These are phyloP conservation scores for Colletotrichum sp. DNA, from an alignment of 2,329 filamentous ascomycete genomes.

Conservation along the genomic window DNA sequence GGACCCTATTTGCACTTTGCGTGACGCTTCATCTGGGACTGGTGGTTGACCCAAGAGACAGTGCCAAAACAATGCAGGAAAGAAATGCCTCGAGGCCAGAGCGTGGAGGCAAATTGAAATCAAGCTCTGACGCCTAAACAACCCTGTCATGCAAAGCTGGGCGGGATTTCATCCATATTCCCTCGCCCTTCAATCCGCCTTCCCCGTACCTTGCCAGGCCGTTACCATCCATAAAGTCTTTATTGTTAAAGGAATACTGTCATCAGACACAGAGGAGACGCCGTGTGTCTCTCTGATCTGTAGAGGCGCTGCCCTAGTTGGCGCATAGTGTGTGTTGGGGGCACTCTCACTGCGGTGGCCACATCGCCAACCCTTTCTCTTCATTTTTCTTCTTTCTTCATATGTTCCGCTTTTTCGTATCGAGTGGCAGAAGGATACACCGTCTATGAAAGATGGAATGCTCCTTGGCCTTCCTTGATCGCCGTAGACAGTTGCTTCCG, in stretches of 20 bases:
- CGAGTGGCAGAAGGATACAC: neutral
- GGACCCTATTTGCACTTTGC: neutral
- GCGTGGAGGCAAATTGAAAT: slow-evolving; percentile 7
- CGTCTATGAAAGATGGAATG: slow-evolving; percentile 87
- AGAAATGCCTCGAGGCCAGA: slow-evolving; percentile 14
- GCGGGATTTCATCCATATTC: neutral
- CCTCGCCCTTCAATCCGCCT: slow-evolving; percentile 4
- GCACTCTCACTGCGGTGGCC: neutral
- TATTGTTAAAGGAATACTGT: slow-evolving; percentile 3
- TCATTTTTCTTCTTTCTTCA: neutral
- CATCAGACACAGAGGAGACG: neutral
- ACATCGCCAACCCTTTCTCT: neutral
- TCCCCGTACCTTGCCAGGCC: slow-evolving; percentile 7
- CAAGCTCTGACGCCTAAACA: slow-evolving; percentile 22
- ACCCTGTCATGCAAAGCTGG: slow-evolving; percentile 22
- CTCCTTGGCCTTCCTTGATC: slow-evolving; percentile 94
- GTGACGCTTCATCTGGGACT: neutral
- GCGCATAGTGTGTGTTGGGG: neutral
- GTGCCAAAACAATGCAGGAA: slow-evolving; percentile 4
- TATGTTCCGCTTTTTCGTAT: neutral
- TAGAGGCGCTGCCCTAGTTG: neutral
- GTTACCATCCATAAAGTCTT: slow-evolving; percentile 14
- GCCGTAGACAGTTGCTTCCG: slow-evolving; percentile 81
- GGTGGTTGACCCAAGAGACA: neutral
- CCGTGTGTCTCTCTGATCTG: neutral